Evolutionary conservation across 306 rosid species (phyloP).

Genomic region (Dryas octopetala): DNA sequence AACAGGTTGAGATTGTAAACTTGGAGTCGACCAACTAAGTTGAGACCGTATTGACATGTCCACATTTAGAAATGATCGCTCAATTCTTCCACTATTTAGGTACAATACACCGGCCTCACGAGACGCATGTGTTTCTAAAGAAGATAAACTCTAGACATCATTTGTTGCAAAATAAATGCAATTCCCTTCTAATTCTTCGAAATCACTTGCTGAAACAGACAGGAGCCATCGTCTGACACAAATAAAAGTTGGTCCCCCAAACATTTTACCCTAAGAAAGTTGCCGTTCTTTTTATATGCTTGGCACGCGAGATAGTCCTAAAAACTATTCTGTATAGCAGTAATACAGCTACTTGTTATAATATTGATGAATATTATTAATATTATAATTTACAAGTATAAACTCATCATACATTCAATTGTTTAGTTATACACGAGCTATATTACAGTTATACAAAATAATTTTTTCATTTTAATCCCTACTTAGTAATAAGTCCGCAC

Average conservation of each 20-base stretch:
- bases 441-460: too few relatives aligned
- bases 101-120: not conserved
- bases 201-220: not conserved
- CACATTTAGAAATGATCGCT: not conserved
- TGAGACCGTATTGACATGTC: not conserved
- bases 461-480: too few relatives aligned
- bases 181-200: not conserved
- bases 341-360: too few relatives aligned
- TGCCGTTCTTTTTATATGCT: not conserved
- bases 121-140: not conserved
- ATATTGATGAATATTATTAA: too few relatives aligned
- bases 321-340: too few relatives aligned
- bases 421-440: too few relatives aligned
- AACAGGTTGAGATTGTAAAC: not conserved
- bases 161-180: not conserved
- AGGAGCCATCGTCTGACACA: not conserved
- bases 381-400: too few relatives aligned
- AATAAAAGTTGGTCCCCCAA: not conserved
- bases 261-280: not conserved
- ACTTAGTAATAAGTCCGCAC: too few relatives aligned
- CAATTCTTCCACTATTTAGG: not conserved
- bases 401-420: too few relatives aligned
- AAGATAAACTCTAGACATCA: not conserved
- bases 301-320: too few relatives aligned
- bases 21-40: not conserved